Percentiles rank a stretch among this genome's conserved stretches.
phyloP scores from a whole-genome alignment of 192 early-diverging fungal genomes.

The Podila clonocystis region DNA sequence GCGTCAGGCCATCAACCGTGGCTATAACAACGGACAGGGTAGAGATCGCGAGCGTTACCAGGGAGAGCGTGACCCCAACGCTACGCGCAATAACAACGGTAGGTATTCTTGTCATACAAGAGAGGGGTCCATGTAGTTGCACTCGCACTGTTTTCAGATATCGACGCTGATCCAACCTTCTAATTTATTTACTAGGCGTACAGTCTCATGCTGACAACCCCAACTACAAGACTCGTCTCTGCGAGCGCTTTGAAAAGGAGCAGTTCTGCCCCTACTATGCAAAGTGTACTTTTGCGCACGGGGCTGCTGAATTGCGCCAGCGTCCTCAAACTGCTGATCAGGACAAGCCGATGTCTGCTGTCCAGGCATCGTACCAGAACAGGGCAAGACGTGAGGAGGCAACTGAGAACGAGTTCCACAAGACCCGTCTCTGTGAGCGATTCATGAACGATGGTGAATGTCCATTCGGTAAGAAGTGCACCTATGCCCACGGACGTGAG shows the following conservation, averaged over 20 bases:
- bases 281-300: conserved; percentile 83
- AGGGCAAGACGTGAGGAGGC: conserved; percentile 40
- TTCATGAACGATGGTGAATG: conserved; percentile 80
- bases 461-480: conserved; percentile 89
- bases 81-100: conserved; percentile 29
- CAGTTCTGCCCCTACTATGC: conserved; percentile 75
- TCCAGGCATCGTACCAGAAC: conserved; percentile 48
- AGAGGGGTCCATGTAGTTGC: background rate
- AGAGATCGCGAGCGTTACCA: conserved; percentile 30
- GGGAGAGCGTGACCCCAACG: conserved; percentile 33
- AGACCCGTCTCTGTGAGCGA: conserved; percentile 86
- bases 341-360: conserved; percentile 49
- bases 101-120: background rate
- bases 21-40: conserved; percentile 30
- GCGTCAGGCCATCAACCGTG: conserved; percentile 51
- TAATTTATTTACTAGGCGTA: conserved; percentile 16
- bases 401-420: conserved; percentile 76
- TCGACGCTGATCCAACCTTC: conserved; percentile 4
- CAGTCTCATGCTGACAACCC: conserved; percentile 70
- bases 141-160: conserved; percentile 3
- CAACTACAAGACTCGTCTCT: conserved; percentile 88
- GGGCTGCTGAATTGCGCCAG: conserved; percentile 70
- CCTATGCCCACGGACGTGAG: conserved; percentile 70
- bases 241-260: conserved; percentile 85
- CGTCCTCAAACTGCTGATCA: conserved; percentile 52